A percentile compares a stretch with the other conserved stretches of the same genome.
Conservation (phyloP, 305 asterid species). For the Ilex paraguariensis region DNA sequence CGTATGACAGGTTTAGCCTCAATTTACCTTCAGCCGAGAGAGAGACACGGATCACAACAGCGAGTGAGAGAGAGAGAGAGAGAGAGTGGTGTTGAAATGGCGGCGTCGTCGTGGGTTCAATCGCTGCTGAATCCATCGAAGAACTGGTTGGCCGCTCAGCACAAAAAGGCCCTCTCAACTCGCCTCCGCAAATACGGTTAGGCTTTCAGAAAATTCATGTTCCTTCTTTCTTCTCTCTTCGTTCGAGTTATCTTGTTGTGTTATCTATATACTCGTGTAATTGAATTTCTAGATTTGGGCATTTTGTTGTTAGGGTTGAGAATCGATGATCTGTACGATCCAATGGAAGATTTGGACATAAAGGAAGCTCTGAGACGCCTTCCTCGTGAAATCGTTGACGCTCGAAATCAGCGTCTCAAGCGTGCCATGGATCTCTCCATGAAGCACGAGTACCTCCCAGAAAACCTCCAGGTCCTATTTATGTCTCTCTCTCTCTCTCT, state of each 20-base stretch:
- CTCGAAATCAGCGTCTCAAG: slow-evolving; percentile 28
- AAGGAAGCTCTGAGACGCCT: slow-evolving; percentile 31
- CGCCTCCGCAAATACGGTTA: slow-evolving; percentile 31
- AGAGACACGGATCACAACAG: too few species aligned
- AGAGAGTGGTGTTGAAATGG: slow-evolving; percentile 4
- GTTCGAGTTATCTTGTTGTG: background rate
- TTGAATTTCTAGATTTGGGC: too few species aligned
- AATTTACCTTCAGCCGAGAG: too few species aligned
- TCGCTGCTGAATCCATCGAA: slow-evolving; percentile 16
- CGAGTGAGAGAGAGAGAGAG: too few species aligned
- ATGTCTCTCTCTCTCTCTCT: background rate
- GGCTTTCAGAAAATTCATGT: background rate
- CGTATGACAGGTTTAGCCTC: too few species aligned
- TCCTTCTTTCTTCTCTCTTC: background rate
- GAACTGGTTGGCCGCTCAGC: slow-evolving; percentile 26
- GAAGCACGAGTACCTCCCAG: slow-evolving; percentile 30
- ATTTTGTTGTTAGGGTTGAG: slow-evolving; percentile 20
- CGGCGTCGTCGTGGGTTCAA: slow-evolving; percentile 19
- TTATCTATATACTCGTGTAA: background rate
- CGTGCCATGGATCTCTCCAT: slow-evolving; percentile 37
- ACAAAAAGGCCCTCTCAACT: slow-evolving; percentile 23
- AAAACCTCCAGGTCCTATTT: slow-evolving; percentile 20
- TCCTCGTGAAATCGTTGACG: slow-evolving; percentile 26
- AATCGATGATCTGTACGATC: slow-evolving; percentile 30
- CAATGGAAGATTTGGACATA: slow-evolving; percentile 29